Conservation (phyloP, 345 rosid genomes). For the Balakata baccata region DNA sequence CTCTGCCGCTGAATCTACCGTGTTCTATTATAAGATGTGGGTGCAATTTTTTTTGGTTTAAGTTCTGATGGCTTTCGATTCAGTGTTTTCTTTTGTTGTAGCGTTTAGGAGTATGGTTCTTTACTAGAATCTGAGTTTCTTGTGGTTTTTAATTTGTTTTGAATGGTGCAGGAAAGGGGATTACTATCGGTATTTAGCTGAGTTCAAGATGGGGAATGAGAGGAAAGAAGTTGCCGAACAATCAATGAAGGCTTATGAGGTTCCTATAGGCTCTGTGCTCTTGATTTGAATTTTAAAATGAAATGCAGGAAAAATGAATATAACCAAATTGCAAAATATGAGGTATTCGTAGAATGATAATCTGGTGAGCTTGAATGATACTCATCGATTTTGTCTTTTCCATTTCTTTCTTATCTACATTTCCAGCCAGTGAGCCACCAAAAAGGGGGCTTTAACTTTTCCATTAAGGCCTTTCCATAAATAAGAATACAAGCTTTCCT, state of each 20-base stretch:
- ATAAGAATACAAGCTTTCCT: not conserved
- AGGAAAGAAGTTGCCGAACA: slow-evolving; percentile 57
- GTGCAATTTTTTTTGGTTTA: not conserved
- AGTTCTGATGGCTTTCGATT: not conserved
- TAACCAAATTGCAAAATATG: not conserved
- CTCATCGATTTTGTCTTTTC: not conserved
- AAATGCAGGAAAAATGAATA: too few relatives aligned
- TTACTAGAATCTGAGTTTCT: not conserved
- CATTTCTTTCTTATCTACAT: too few relatives aligned
- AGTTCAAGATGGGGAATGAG: slow-evolving; percentile 50
- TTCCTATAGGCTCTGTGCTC: not conserved
- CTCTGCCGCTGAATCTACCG: slow-evolving; percentile 55
- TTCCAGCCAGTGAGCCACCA: too few relatives aligned
- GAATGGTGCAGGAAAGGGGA: slow-evolving; percentile 59
- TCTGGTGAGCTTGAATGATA: too few relatives aligned
- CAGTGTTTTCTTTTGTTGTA: not conserved
- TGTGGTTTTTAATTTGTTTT: slow-evolving; percentile 13
- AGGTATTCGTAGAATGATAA: not conserved
- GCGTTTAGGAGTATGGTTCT: too few relatives aligned
- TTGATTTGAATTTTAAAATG: not conserved
- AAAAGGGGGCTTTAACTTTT: not conserved
- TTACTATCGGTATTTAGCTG: slow-evolving; percentile 62
- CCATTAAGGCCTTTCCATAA: not conserved
- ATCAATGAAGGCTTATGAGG: slow-evolving; percentile 72
- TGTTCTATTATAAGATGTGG: slow-evolving; percentile 65